Evolutionary conservation across 805 yeast genomes (phyloP).

Genomic region (Wickerhamiella azymoides): DNA sequence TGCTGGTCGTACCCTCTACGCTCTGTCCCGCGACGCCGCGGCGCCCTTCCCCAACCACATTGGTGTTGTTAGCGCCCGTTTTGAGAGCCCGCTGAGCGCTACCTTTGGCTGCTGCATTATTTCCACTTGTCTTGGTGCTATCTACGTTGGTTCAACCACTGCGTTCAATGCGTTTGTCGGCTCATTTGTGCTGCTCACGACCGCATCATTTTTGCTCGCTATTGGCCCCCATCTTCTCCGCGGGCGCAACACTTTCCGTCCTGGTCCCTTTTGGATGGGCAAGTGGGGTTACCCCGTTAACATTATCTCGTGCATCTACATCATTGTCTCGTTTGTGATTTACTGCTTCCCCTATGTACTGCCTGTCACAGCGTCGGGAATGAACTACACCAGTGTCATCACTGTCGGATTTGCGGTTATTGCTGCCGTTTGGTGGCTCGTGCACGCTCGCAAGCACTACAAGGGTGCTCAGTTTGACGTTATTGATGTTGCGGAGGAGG

Average conservation of each 20-base stretch:
- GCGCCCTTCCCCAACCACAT: slow-evolving; percentile 33
- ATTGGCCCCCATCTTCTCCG: not conserved
- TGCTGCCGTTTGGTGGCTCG: slow-evolving; percentile 30
- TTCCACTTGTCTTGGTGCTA: slow-evolving; percentile 42
- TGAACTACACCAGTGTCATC: slow-evolving; percentile 61
- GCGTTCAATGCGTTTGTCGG: slow-evolving; percentile 42
- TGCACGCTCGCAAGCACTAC: not conserved
- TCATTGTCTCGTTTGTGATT: slow-evolving; percentile 33
- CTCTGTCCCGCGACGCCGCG: slow-evolving; percentile 39
- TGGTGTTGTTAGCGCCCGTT: slow-evolving; percentile 50
- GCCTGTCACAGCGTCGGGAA: slow-evolving; percentile 38
- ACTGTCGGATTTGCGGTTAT: slow-evolving; percentile 33
- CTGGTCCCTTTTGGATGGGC: slow-evolving; percentile 59
- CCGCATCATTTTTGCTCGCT: not conserved
- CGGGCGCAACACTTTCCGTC: slow-evolving; percentile 28
- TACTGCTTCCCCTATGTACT: not conserved
- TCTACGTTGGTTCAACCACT: slow-evolving; percentile 48
- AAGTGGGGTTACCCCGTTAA: slow-evolving; percentile 33
- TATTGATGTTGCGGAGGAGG: not conserved
- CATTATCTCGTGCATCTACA: slow-evolving; percentile 36
- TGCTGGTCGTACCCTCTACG: slow-evolving; percentile 55
- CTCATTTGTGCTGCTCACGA: slow-evolving; percentile 34
- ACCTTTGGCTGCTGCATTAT: slow-evolving; percentile 40
- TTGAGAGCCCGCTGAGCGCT: slow-evolving; percentile 51
- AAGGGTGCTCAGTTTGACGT: not conserved